These are phyloP conservation scores for Xylaria nigripes DNA, from an alignment of 495 filamentous ascomycete species.

Conservation along the genomic window DNA sequence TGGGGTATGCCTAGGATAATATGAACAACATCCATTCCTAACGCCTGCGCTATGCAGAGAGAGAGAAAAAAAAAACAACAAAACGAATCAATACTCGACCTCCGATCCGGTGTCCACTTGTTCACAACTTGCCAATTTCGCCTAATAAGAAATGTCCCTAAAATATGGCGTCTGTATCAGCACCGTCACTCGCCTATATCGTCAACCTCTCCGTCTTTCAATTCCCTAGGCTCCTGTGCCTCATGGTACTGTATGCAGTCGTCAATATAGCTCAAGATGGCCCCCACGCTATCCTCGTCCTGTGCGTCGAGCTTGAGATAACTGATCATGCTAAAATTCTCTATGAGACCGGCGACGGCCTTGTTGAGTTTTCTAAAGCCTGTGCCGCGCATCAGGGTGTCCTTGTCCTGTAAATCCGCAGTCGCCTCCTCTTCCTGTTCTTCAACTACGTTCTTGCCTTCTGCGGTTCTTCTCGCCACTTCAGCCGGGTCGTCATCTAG, in stretches of 20 bases:
- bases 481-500: slow-evolving; percentile 63
- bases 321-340: slow-evolving; percentile 96
- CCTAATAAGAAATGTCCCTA: background rate
- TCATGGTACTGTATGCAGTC: slow-evolving; percentile 95
- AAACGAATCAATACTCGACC: slow-evolving; percentile 4
- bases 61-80: background rate
- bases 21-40: slow-evolving; percentile 1
- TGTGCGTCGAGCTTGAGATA: slow-evolving; percentile 84
- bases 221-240: slow-evolving; percentile 86
- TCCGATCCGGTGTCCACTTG: background rate
- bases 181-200: slow-evolving; percentile 41
- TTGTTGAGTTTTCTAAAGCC: slow-evolving; percentile 72
- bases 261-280: slow-evolving; percentile 93
- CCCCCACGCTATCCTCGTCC: slow-evolving; percentile 86
- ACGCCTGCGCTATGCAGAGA: slow-evolving; percentile 30
- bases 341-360: slow-evolving; percentile 82
- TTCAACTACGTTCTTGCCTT: slow-evolving; percentile 21
- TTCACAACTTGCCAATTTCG: background rate
- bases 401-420: slow-evolving; percentile 49
- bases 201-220: slow-evolving; percentile 66
- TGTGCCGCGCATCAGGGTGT: slow-evolving; percentile 66
- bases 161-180: background rate
- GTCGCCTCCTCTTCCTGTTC: slow-evolving; percentile 29
- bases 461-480: slow-evolving; percentile 33
- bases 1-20: background rate